Evolutionary conservation across 2,329 filamentous ascomycete genomes (phyloP), one percentile per base, ranked within the genome.

Genomic region (Pyrenochaeta sp.): DNA sequence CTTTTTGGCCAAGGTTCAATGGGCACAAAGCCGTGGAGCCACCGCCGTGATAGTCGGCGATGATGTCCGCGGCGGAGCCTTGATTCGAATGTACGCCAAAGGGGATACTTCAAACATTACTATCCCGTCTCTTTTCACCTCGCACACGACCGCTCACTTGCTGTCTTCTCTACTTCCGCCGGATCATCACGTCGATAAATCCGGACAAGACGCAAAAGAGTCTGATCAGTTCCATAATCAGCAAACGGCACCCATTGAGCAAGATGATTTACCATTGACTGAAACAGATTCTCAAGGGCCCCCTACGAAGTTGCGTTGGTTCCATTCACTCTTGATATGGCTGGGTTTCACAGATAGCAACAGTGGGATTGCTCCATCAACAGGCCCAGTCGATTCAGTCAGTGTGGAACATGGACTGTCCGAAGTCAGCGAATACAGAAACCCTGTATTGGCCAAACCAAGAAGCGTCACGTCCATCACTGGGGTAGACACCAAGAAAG

Each of bases 41-140:
- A 81, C 91, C 47, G 94, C 90, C 23, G 78, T 99, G 48, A 95
- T 99, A 54, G 92, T 99, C 3, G 94, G 94, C 18, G 94, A 99
- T 69, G 89, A 96, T 69, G 87, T 89, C 44, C 88, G 89, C 49
- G 93, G 93, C 30, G 92, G 91, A 3, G 88, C 88, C 23, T 76
- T 99, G 49, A 89, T 97, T 36, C 94, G 95, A 60, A 99, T 99
- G 94, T 97, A 96, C 70, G 94, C 94, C n/a, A 85, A 89, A 62
- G 94, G 93, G 24, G 92, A 97, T 66, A 96, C 93, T 3, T 95
- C 92, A 22, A 96, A 96, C 63, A 83, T 97, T 55, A 90, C 90
- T 1, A 96, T 99, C 40, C 92, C 94, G 1, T 90, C 94, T 0
- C 80, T 97, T 7, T 99, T 99, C 72, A 97, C 94, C 0, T 95